A percentile compares a stretch with the other conserved stretches of the same genome.
Evolutionary conservation across 1,284 basidiomycete genomes (phyloP).

Genomic region (Austroboletus niveus): DNA sequence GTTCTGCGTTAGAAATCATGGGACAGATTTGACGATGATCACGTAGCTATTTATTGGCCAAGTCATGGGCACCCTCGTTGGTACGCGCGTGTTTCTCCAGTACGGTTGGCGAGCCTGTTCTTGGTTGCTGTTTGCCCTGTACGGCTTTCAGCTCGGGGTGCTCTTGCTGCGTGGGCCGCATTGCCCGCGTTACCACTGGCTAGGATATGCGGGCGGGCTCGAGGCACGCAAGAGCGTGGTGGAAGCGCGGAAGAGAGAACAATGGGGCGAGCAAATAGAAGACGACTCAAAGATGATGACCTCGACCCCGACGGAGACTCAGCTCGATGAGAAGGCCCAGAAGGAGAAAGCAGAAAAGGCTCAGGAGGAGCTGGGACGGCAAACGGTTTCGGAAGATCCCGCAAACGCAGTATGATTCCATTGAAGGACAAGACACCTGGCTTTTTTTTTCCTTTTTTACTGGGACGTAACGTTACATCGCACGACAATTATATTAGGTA

Average conservation of each 20-base stretch:
- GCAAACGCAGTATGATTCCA: not conserved
- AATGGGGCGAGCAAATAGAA: not conserved
- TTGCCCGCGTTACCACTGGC: slow-evolving; percentile 49
- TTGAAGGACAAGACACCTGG: not conserved
- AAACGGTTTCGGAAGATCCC: not conserved
- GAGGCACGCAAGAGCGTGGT: slow-evolving; percentile 35
- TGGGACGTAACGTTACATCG: not conserved
- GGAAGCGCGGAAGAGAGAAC: not conserved
- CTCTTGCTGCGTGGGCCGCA: slow-evolving; percentile 56
- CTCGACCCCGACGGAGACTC: not conserved
- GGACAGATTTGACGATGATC: no score
- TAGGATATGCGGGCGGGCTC: slow-evolving; percentile 55
- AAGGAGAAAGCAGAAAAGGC: slow-evolving; percentile 13
- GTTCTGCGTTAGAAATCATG: no score
- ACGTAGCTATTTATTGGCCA: slow-evolving; percentile 55
- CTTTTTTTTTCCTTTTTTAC: not conserved
- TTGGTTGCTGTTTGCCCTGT: slow-evolving; percentile 49
- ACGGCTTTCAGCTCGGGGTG: slow-evolving; percentile 43
- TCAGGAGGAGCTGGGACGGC: not conserved
- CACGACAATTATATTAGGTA: not conserved
- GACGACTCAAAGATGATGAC: not conserved
- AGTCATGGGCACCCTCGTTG: slow-evolving; percentile 63
- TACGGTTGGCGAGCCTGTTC: slow-evolving; percentile 62
- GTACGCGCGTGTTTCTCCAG: slow-evolving; percentile 56
- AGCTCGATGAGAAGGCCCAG: not conserved